Evolutionary conservation across 2,329 filamentous ascomycete genomes (phyloP), one percentile per base, ranked within the genome.

Genomic region (Pezicula rhizophila): DNA sequence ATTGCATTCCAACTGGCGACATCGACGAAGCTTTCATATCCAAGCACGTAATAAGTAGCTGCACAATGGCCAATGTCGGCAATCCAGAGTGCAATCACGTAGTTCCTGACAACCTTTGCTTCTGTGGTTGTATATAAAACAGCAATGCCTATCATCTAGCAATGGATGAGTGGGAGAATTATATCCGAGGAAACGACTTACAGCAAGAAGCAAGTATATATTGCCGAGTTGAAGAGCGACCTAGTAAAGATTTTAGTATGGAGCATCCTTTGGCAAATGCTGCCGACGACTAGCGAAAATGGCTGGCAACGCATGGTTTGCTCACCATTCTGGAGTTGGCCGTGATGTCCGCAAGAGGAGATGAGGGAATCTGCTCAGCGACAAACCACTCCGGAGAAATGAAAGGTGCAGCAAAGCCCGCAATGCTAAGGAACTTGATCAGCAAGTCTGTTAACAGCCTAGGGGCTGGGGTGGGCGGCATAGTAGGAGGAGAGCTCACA

Each of bases 151-250:
- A 25, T 15, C n/a, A 25, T 26, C n/a, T 15, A 26, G n/a, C 8
- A 14, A 18, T 8, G 34, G 14, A 12, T 42, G 18, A 15, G 8
- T 12, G 23, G 10, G 12, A 40, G 12, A 12, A 15, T 28, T 25
- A 43, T 25, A 31, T 18, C 40, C 3, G 34, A 45, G 17, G n/a
- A 45, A 15, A 25, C 47, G 20, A 4, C 87, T 64, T 49, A 88
- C 69, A 52, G 77, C 80, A 42, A 87, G 70, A 11, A 89, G 72
- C 1, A 83, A 74, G 58, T 88, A 89, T 17, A 82, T 64, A 58
- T 89, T 89, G 40, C 82, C 84, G 14, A 89, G 72, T 66, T 89
- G 83, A 57, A 78, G 73, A 41, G 81, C 77, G 25, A 87, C 67
- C n/a, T 84, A 23, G 70, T 38, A 74, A 71, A 43, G 69, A 41